Base-by-base conservation (phyloP, 495 filamentous ascomycete genomes). In the Parachaetomium inaequale region DNA sequence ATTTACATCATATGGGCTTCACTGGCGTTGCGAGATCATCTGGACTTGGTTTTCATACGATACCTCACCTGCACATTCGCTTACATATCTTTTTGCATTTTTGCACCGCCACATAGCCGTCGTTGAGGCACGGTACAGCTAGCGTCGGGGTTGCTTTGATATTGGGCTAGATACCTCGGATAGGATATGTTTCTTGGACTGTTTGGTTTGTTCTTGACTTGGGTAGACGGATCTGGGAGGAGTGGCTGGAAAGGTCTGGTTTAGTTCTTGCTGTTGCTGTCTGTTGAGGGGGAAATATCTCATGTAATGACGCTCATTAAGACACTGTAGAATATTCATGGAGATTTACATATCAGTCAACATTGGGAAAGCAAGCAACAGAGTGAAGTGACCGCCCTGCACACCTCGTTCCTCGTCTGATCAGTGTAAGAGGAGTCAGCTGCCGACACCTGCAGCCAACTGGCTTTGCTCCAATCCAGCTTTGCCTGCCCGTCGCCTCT, bases 261-360 rank as follows among this genome's bases (percentile, higher is more conserved):
- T 28, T 14, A 28, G 26, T 7, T n/a, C 15, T 32, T 17, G 15
- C 19, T 7, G 11, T 3, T 25, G 23, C 25, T 36, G 11, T 19
- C 0, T n/a, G 12, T 36, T 31, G 36, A n/a, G n/a, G 54, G 25
- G 7, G 31, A 36, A 36, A 51, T 38, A 34, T 29, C n/a, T 46
- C 38, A 14, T 47, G 26, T 62, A 62, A 62, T 56, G 60, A 62
- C 52, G 17, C 42, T 57, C 53, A 17, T 57, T 51, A 5, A 55
- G 8, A 17, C 25, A 15, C 14, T 51, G 29, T 50, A 29, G 12
- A 26, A 42, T 49, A 55, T 14, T 17, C 31, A 43, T n/a, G n/a
- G 19, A 25, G n/a, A 17, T 5, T 2, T 40, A 7, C 19, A 38
- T 38, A 21, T 29, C 7, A 34, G 11, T 53, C 7, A n/a, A n/a